These are phyloP conservation scores for Aristolochia fimbriata DNA, from an alignment of 164 flowering plant genomes.

Conservation along the genomic window DNA sequence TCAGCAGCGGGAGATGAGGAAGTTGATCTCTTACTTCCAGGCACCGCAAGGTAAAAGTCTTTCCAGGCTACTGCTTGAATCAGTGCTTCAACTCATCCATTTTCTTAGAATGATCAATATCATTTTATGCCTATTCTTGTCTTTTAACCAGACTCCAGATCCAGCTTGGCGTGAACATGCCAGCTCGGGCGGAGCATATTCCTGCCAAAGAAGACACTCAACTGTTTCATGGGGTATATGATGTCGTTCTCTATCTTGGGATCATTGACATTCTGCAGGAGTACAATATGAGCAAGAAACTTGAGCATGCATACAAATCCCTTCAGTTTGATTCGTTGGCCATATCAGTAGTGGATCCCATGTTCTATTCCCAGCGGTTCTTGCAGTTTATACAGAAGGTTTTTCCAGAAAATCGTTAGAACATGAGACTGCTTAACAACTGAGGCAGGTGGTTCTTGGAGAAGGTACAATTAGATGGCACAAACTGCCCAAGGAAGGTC, in stretches of 20 bases:
- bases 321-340: slow-evolving; percentile 85
- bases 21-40: slow-evolving; percentile 98
- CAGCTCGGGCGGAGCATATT: slow-evolving; percentile 84
- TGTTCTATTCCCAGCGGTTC: slow-evolving; percentile 72
- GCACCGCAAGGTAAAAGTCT: slow-evolving; percentile 73
- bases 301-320: slow-evolving; percentile 90
- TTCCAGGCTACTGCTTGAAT: too few relatives aligned
- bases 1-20: slow-evolving; percentile 79
- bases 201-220: slow-evolving; percentile 33
- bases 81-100: too few relatives aligned
- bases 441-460: not conserved
- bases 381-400: slow-evolving; percentile 66
- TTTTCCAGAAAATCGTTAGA: slow-evolving; percentile 49
- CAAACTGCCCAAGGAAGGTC: too few relatives aligned
- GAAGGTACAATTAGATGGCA: too few relatives aligned
- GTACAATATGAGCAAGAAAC: slow-evolving; percentile 80
- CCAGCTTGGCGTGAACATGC: slow-evolving; percentile 99
- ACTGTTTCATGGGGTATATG: slow-evolving; percentile 58
- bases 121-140: not conserved
- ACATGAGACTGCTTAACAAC: too few relatives aligned
- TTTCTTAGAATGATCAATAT: too few relatives aligned
- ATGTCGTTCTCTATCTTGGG: slow-evolving; percentile 85
- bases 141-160: slow-evolving; percentile 63
- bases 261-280: slow-evolving; percentile 94
- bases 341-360: slow-evolving; percentile 96